Percentiles rank a stretch among this genome's conserved stretches.
These are phyloP conservation scores for Hymenochaete sp. DNA, from an alignment of 1,284 basidiomycete genomes.

Conservation along the genomic window DNA sequence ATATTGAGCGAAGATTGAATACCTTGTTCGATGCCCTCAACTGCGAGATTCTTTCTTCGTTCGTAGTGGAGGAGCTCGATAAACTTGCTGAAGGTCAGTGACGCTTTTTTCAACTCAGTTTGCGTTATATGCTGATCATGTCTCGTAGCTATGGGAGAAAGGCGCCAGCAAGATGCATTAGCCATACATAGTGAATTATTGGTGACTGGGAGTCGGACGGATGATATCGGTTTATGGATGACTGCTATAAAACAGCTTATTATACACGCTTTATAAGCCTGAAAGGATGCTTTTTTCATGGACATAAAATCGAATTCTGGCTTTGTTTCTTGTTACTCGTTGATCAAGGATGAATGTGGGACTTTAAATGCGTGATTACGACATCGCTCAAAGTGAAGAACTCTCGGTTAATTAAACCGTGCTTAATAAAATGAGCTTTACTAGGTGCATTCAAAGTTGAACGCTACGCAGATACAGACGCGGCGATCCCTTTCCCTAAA, in stretches of 20 bases:
- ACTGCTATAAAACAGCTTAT: constrained; percentile 80
- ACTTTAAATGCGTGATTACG: no score
- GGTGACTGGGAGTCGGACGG: constrained; percentile 64
- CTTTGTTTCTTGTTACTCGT: no score
- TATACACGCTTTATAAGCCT: constrained; percentile 37
- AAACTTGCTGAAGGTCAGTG: constrained; percentile 56
- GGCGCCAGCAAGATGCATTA: constrained; percentile 62
- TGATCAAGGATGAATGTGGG: no score
- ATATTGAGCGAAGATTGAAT: constrained; percentile 82
- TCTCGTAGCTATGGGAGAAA: constrained; percentile 59
- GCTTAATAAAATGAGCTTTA: no score
- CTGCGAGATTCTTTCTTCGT: constrained; percentile 76
- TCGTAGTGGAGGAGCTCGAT: constrained; percentile 60
- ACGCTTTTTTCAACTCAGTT: constrained; percentile 21
- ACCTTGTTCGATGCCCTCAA: constrained; percentile 87
- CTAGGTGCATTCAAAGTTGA: no score
- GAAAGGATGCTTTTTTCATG: neutral
- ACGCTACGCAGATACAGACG: no score
- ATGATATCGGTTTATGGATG: constrained; percentile 84
- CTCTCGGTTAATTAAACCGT: no score
- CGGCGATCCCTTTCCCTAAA: no score
- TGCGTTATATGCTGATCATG: constrained; percentile 11
- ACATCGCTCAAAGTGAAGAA: no score
- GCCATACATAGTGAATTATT: constrained; percentile 75
- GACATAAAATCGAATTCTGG: no score